Base-by-base conservation (phyloP, 2,329 filamentous ascomycete genomes). In the Fusarium duplospermum region DNA sequence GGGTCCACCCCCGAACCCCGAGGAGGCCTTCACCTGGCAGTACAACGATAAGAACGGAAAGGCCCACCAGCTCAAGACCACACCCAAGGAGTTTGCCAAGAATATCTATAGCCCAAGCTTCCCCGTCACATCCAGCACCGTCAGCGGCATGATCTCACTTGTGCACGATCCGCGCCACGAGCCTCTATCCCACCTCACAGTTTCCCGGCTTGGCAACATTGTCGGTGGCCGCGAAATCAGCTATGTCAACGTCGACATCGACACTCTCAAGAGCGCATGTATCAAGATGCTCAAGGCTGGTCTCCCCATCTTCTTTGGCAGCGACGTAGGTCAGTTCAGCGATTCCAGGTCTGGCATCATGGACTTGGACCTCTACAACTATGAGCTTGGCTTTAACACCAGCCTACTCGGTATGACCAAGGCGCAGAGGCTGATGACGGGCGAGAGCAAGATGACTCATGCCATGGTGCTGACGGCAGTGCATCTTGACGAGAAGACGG, bases 401-500 rank as follows among this genome's bases (percentile, higher is more conserved):
- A 87, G 87, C 64, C 86, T 97, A 27, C 87, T 96, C 10, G 90
- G 89, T 20, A 88, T 97, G 89, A 90, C 86, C 78, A 97, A 97
- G 83, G 92, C 93, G 1, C 89, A 94, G 77, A 86, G 94, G 4
- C 84, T 98, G 54, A 86, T 89, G 77, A 92, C 92, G 0, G 91
- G 93, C 13, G 94, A 97, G 83, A 92, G 89, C 63, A 88, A 90
- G 60, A 97, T 98, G 94, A 97, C 94, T 1, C 95, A 97, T 78
- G 95, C 95, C 6, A 97, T 97, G 95, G 94, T 97, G 0, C 83
- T 98, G 71, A 97, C 94, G 3, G 95, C 90, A 1, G 95, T 97
- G 54, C 94, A 98, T 79, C 81, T 97, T 4, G 92, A 93, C 69
- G 85, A 88, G 31, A 83, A 89, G 68, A 83, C 81, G 1, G 91